These are phyloP conservation scores for Eutypa lata DNA, from an alignment of 2,329 filamentous ascomycete genomes.

Conservation along the genomic window DNA sequence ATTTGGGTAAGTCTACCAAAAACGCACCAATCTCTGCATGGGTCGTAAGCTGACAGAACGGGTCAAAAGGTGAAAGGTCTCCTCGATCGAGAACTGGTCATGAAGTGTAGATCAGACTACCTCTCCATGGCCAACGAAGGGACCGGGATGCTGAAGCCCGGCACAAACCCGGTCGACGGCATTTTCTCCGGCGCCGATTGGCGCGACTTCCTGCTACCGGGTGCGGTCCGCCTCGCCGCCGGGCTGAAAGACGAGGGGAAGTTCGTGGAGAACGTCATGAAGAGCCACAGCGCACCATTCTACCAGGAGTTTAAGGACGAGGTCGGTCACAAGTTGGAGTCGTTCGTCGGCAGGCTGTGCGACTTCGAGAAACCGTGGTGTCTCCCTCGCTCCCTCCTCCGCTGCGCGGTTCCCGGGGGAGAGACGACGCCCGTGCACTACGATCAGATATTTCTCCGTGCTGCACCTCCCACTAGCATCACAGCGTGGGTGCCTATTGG, in stretches of 20 bases:
- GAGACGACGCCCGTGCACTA: slow-evolving; percentile 4
- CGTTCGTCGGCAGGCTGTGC: neutral
- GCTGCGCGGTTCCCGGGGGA: neutral
- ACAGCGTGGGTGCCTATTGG: slow-evolving; percentile 36
- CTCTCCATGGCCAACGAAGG: slow-evolving; percentile 9
- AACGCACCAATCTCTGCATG: neutral
- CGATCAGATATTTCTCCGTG: slow-evolving; percentile 5
- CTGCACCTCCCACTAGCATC: slow-evolving; percentile 9
- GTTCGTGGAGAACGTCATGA: slow-evolving; percentile 1
- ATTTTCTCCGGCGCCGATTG: slow-evolving; percentile 8
- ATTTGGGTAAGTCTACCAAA: neutral
- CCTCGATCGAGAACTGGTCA: slow-evolving; percentile 7
- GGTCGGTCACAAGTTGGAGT: neutral
- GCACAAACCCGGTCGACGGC: slow-evolving; percentile 9
- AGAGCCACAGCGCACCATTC: neutral
- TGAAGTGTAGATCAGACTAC: slow-evolving; percentile 10
- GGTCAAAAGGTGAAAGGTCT: slow-evolving; percentile 7
- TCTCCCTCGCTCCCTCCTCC: slow-evolving; percentile 2
- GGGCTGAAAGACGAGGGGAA: slow-evolving; percentile 2
- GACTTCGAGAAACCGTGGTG: neutral
- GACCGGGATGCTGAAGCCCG: slow-evolving; percentile 9
- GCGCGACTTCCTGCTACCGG: slow-evolving; percentile 2
- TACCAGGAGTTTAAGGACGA: neutral
- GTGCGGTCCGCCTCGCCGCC: slow-evolving; percentile 5
- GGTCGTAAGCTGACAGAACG: neutral